Evolutionary conservation across 129 eudicot genomes (phyloP), one percentile per base, ranked within the genome.

Genomic region (Smallanthus sonchifolius): DNA sequence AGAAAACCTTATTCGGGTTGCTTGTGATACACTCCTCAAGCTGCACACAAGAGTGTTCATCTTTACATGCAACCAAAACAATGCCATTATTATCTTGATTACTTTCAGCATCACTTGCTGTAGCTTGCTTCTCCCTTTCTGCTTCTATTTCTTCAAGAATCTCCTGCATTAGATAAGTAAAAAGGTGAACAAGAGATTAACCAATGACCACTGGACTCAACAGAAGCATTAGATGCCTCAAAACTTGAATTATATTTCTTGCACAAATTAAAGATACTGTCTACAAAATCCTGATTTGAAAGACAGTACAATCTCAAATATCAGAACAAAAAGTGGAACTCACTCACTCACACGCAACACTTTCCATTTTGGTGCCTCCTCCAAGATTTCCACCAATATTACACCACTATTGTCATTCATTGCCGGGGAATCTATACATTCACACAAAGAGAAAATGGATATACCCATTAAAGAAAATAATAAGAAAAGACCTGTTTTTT

Each of bases 301-400:
- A 66, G 57, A 67, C 39, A 8, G 3, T 55, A 78, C 42, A 59
- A 44, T 55, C 56, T 63, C 17, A 39, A 19, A 16, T 8, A 59
- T 28, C 15, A 35, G 17, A 69, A 77, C 32, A 75, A 75, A 75
- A 77, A 77, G 65, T 72, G 55, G 51, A 84, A 87, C 83, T 90
- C 92, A 90, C 96, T 86, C 97, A 94, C 97, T 94, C 97, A 94
- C 98, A 86, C 82, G 97, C 81, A 94, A 94, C 54, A 88, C 93
- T 83, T 94, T 94, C 99, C 99, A 94, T 84, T 94, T 94, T 67
- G 99, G 99, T 68, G 99, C 86, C 84, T 85, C 96, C 80, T 94
- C 99, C 84, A 94, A 81, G 72, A 82, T 81, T 82, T 94, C 99
- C 79, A 83, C 91, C 87, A 94, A 80, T 70, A 83, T 65, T 36